A percentile compares a stretch with the other conserved stretches of the same genome.
Conservation (phyloP, 805 yeast species). For the Starmerella vitae region DNA sequence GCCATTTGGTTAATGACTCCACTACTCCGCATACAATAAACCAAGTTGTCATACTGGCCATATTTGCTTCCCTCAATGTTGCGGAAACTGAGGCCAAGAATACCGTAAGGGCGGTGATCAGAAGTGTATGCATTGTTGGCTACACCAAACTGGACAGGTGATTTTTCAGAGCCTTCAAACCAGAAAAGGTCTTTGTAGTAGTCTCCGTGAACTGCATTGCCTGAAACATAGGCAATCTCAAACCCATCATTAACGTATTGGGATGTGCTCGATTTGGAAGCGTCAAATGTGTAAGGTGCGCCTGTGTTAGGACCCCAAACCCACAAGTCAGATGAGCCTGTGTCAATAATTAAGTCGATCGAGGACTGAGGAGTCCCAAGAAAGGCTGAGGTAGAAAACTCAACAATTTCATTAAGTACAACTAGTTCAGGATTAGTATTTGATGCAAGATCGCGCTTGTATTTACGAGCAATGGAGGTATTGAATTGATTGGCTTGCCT, state of each 20-base stretch:
- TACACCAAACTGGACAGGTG: slow-evolving; percentile 22
- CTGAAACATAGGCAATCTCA: slow-evolving; percentile 27
- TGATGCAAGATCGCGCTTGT: no score
- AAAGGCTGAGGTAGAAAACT: no score
- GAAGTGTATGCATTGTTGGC: not conserved
- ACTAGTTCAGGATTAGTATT: no score
- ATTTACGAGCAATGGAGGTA: no score
- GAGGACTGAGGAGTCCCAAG: no score
- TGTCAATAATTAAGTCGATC: slow-evolving; percentile 41
- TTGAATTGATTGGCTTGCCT: no score
- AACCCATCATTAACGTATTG: slow-evolving; percentile 16
- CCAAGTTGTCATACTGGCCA: slow-evolving; percentile 23
- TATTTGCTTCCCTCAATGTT: not conserved
- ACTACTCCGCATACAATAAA: slow-evolving; percentile 26
- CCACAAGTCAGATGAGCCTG: slow-evolving; percentile 62
- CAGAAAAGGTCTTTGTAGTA: slow-evolving; percentile 49
- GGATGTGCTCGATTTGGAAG: slow-evolving; percentile 17
- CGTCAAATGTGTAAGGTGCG: slow-evolving; percentile 4
- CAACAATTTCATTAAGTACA: no score
- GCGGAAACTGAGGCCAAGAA: slow-evolving; percentile 5
- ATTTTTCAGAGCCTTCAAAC: slow-evolving; percentile 34
- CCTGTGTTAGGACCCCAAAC: slow-evolving; percentile 24
- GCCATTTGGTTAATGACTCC: slow-evolving; percentile 33
- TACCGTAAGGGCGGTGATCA: not conserved
- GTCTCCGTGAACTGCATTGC: slow-evolving; percentile 32